Evolutionary conservation across 371 early-diverging fungal species (phyloP).

Genomic region (Sporodiniella umbellata): DNA sequence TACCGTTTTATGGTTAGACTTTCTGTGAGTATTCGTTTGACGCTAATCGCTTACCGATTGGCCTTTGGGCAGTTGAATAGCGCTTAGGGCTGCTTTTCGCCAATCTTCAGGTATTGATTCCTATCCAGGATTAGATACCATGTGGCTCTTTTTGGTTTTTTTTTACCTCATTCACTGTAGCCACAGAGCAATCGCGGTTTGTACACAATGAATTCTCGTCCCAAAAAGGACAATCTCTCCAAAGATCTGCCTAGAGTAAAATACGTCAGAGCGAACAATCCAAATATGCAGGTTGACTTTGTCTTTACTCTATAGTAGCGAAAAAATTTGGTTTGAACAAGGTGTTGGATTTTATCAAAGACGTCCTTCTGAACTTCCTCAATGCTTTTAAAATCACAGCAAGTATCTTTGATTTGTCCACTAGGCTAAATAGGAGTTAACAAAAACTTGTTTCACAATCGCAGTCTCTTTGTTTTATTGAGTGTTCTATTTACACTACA

Average conservation of each 20-base stretch:
- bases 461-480: too few relatives aligned
- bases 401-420: conserved; percentile 76
- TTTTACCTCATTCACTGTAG: conserved; percentile 70
- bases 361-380: conserved; percentile 73
- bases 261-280: not conserved
- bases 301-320: conserved; percentile 78
- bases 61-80: conserved; percentile 53
- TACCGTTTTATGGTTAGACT: too few relatives aligned
- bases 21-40: too few relatives aligned
- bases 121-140: conserved; percentile 5
- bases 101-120: conserved; percentile 42
- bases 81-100: conserved; percentile 53
- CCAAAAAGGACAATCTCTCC: conserved; percentile 94
- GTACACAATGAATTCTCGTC: conserved; percentile 78
- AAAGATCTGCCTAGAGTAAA: conserved; percentile 70
- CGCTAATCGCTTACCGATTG: too few relatives aligned
- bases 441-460: not conserved
- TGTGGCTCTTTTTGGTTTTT: not conserved
- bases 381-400: conserved; percentile 81
- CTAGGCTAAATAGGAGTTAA: conserved; percentile 44
- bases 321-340: conserved; percentile 84
- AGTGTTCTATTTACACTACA: conserved; percentile 40
- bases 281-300: not conserved
- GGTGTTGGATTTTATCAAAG: conserved; percentile 57
- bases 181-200: conserved; percentile 85